Base-by-base conservation (phyloP, 805 yeast genomes). In the Spathaspora arborariae region DNA sequence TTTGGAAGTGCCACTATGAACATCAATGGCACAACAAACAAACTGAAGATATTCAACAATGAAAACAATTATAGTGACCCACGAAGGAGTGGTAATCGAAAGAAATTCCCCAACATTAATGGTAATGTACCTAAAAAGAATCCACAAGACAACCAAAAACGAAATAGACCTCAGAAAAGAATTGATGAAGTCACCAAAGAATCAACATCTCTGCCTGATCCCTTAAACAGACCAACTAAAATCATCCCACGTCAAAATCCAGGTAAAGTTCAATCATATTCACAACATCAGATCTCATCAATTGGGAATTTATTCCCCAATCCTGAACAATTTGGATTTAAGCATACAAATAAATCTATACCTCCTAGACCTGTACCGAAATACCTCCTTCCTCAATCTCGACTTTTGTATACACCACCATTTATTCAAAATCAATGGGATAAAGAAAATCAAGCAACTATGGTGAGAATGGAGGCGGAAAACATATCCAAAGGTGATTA, bases 381-480 rank as follows among this genome's bases (percentile, higher is more conserved):
- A 44, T 72, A 63, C 51, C 54, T 72, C 41, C 50, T 64, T 30
- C 53, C 52, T 6, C 76, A 72, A 47, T 63, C 73, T 2, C 53
- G 75, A 40, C 55, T 66, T 18, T 53, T 72, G 20, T 56, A 50
- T 19, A 65, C 73, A 0, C 69, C 70, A 0, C 55, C 55, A 0
- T 67, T 70, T 44, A 43, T 42, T 2, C 75, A 64, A 30, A 65
- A 76, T 58, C 70, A 68, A 2, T 91, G 96, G 96, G 97, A 91
- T 56, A 62, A 64, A 24, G 62, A 70, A n/a, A 91, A 89, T 60
- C 97, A 91, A 58, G 63, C 65, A 26, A 71, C 68, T 49, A 77
- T 90, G 83, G 53, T 64, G 2, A 59, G 66, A 15, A 60, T 84
- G 58, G 92, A 84, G 54, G 51, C 56, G 4, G 60, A 58, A 10